Evolutionary conservation across 179 eudicot species (phyloP).

Genomic region (Monotropa hypopitys): DNA sequence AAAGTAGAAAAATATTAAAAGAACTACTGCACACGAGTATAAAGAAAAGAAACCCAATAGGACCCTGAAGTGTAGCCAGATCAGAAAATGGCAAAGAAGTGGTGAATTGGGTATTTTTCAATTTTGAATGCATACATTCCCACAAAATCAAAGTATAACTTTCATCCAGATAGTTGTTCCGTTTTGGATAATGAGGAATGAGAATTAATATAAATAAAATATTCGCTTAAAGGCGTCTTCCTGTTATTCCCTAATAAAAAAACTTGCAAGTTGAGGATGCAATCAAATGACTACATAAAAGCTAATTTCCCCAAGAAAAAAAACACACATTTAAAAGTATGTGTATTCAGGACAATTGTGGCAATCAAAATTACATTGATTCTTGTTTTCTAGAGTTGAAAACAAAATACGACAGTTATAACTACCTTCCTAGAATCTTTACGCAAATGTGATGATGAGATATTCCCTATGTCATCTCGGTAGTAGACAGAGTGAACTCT

Average conservation of each 20-base stretch:
- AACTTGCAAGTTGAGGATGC: background rate
- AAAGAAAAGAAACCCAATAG: background rate
- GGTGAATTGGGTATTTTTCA: background rate
- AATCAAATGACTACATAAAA: background rate
- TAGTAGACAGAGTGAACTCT: conserved; percentile 94
- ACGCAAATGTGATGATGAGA: conserved; percentile 83
- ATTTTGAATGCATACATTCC: background rate
- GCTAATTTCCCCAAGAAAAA: background rate
- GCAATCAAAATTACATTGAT: background rate
- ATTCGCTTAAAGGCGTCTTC: background rate
- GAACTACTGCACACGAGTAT: background rate
- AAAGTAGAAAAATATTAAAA: background rate
- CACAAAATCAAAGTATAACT: background rate
- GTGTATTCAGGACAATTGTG: background rate
- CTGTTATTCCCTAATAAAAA: background rate
- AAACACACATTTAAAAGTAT: background rate
- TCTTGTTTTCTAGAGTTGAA: background rate
- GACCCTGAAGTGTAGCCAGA: background rate
- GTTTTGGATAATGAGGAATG: background rate
- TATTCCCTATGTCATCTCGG: conserved; percentile 87
- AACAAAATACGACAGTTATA: conserved; percentile 5
- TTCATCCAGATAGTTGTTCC: background rate
- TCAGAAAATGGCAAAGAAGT: background rate
- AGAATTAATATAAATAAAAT: background rate
- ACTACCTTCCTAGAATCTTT: conserved; percentile 62